Percentiles rank a stretch among this genome's conserved stretches.
These are phyloP conservation scores for Pythium aquatile DNA, from an alignment of 352 stramenopile genomes.

Conservation along the genomic window DNA sequence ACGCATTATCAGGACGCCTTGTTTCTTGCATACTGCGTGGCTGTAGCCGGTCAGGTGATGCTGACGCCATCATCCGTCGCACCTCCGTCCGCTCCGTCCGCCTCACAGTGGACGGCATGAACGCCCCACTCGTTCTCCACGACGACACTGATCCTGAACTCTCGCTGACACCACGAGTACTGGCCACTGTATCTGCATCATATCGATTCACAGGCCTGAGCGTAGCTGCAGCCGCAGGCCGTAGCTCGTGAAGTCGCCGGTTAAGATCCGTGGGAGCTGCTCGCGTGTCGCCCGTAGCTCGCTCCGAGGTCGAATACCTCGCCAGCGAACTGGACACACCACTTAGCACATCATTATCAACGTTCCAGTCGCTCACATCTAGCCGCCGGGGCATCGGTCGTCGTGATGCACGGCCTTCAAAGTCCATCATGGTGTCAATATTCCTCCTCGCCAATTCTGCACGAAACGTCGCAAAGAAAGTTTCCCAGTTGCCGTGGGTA, in stretches of 20 bases:
- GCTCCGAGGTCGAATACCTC: background rate
- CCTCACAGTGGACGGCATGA: slow-evolving; percentile 2
- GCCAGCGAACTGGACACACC: slow-evolving; percentile 8
- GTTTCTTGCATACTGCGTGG: slow-evolving; percentile 7
- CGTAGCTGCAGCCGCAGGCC: background rate
- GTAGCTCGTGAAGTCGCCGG: slow-evolving; percentile 13
- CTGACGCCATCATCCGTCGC: background rate
- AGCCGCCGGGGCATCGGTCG: slow-evolving; percentile 51
- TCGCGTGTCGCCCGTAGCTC: background rate
- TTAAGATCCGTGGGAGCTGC: background rate
- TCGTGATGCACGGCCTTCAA: slow-evolving; percentile 30
- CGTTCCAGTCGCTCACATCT: slow-evolving; percentile 41
- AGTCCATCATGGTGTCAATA: slow-evolving; percentile 21
- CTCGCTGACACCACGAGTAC: background rate
- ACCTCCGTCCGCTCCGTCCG: slow-evolving; percentile 6
- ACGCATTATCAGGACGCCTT: background rate
- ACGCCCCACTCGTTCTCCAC: slow-evolving; percentile 3
- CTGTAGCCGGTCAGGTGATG: slow-evolving; percentile 3
- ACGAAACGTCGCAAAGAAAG: slow-evolving; percentile 17
- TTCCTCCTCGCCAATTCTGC: slow-evolving; percentile 9
- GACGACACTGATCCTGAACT: background rate
- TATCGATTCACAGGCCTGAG: slow-evolving; percentile 24
- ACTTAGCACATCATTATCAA: slow-evolving; percentile 21
- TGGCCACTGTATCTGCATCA: background rate
- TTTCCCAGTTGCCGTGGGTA: slow-evolving; percentile 9